These are phyloP conservation scores for Posidonia australis DNA, from an alignment of 106 monocot species.

Conservation along the genomic window DNA sequence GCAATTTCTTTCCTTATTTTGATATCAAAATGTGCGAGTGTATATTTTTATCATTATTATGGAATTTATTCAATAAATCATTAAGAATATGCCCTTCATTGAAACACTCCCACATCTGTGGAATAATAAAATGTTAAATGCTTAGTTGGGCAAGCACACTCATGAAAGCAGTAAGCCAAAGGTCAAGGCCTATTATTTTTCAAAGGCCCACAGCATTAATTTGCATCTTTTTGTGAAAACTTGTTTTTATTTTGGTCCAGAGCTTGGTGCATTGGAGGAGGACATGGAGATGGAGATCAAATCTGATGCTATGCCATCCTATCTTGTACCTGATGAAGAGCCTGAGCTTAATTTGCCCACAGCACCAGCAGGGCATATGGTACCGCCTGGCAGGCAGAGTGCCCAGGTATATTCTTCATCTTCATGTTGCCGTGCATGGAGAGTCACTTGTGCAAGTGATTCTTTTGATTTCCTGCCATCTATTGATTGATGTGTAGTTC, in stretches of 20 bases:
- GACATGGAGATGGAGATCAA: slow-evolving; percentile 81
- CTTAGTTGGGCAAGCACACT: too few relatives aligned
- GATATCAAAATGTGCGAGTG: too few relatives aligned
- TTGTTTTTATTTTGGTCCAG: slow-evolving; percentile 16
- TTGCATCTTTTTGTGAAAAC: slow-evolving; percentile 1
- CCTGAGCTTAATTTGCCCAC: slow-evolving; percentile 57
- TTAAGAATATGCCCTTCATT: too few relatives aligned
- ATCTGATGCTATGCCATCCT: slow-evolving; percentile 62
- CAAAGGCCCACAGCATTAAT: not conserved
- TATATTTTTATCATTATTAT: too few relatives aligned
- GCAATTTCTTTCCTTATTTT: not conserved
- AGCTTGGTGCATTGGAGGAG: slow-evolving; percentile 87
- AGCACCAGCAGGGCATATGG: slow-evolving; percentile 25
- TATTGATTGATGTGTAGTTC: too few relatives aligned
- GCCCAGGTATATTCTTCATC: slow-evolving; percentile 24
- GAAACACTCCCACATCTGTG: too few relatives aligned
- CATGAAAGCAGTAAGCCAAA: too few relatives aligned
- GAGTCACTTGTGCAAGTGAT: too few relatives aligned
- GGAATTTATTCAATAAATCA: too few relatives aligned
- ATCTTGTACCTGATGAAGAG: slow-evolving; percentile 83
- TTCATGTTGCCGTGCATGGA: too few relatives aligned
- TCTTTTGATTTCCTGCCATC: too few relatives aligned
- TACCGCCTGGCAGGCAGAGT: slow-evolving; percentile 16
- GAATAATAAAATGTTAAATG: too few relatives aligned
- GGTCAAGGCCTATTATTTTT: not conserved